Conservation (phyloP, 2,329 filamentous ascomycete genomes). For the Pezicula radicicola region DNA sequence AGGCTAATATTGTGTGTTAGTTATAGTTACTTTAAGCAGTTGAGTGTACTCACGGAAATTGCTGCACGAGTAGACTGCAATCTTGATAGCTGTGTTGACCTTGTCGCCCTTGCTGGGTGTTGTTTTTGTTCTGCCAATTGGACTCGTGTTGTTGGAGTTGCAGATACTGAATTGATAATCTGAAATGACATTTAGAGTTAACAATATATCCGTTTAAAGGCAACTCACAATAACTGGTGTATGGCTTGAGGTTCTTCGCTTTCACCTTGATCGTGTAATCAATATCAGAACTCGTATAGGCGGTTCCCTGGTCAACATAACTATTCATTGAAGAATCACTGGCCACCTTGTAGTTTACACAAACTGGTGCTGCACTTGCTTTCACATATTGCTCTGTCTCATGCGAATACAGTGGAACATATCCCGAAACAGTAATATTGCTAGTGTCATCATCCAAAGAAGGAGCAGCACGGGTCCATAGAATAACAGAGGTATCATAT, state of each 20-base stretch:
- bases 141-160: slow-evolving; percentile 56
- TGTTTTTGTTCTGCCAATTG: slow-evolving; percentile 68
- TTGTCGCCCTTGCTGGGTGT: slow-evolving; percentile 55
- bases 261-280: slow-evolving; percentile 67
- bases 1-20: slow-evolving; percentile 29
- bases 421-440: slow-evolving; percentile 40
- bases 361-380: slow-evolving; percentile 59
- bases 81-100: slow-evolving; percentile 50
- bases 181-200: slow-evolving; percentile 1
- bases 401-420: slow-evolving; percentile 41
- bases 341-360: slow-evolving; percentile 62
- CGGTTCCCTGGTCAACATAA: slow-evolving; percentile 53
- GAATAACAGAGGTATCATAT: slow-evolving; percentile 55
- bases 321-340: slow-evolving; percentile 40
- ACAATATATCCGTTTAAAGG: background rate
- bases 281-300: slow-evolving; percentile 69
- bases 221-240: slow-evolving; percentile 54
- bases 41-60: slow-evolving; percentile 53
- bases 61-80: slow-evolving; percentile 70
- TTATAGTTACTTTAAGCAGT: background rate
- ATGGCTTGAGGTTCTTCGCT: slow-evolving; percentile 57
- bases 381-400: slow-evolving; percentile 46
- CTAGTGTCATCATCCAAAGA: slow-evolving; percentile 42
- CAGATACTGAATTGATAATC: slow-evolving; percentile 70
- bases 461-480: slow-evolving; percentile 47